Conservation (phyloP, 306 rosid species). For the Castanea sativa region DNA sequence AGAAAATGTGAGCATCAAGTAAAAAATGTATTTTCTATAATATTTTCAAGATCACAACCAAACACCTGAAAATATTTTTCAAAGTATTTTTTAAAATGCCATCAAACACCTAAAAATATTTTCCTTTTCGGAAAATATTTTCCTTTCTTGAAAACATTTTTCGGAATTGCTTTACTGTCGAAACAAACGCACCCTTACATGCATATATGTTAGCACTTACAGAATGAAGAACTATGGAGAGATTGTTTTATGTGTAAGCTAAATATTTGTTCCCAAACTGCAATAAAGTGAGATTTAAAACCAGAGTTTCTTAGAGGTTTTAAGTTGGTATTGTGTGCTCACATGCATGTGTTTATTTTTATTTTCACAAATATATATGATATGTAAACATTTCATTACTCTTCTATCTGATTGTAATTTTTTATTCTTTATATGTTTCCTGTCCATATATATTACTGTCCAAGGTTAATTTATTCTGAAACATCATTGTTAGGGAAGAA, state of each 20-base stretch:
- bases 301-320: neutral
- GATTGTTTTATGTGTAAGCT: neutral
- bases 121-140: too few species aligned
- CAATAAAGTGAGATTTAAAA: neutral
- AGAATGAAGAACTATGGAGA: neutral
- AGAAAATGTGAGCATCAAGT: too few species aligned
- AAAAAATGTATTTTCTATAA: too few species aligned
- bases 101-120: too few species aligned
- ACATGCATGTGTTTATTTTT: too few species aligned
- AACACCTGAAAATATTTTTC: too few species aligned
- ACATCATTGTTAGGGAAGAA: conserved; percentile 57
- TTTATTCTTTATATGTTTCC: neutral
- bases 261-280: neutral
- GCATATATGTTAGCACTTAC: neutral
- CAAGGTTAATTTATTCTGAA: conserved; percentile 11
- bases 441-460: conserved; percentile 1
- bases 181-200: too few species aligned
- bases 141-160: too few species aligned
- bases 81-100: too few species aligned
- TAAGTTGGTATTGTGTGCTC: neutral
- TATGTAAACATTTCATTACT: neutral
- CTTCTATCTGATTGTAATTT: neutral
- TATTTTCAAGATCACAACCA: too few species aligned
- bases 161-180: too few species aligned
- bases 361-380: neutral